Evolutionary conservation across 2,329 filamentous ascomycete genomes (phyloP).

Genomic region (Fusarium decemcellulare): DNA sequence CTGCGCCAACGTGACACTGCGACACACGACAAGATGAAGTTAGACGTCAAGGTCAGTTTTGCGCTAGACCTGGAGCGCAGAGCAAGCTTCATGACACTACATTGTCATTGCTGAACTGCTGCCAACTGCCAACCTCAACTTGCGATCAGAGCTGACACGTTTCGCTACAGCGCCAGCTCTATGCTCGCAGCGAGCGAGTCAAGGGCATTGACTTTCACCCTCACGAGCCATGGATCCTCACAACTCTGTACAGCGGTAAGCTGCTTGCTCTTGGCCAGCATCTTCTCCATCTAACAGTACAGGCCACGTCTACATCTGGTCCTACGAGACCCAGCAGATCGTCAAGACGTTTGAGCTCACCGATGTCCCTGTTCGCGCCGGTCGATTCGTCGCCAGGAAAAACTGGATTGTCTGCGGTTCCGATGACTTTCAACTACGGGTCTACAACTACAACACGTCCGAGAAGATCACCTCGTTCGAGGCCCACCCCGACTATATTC

Average conservation of each 20-base stretch:
- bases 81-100: neutral
- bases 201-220: constrained; percentile 98
- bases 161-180: constrained; percentile 60
- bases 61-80: neutral
- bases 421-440: constrained; percentile 88
- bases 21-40: constrained; percentile 54
- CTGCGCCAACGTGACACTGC: constrained; percentile 42
- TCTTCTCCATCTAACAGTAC: constrained; percentile 26
- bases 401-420: constrained; percentile 99
- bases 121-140: constrained; percentile 7
- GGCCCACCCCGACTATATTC: constrained; percentile 98
- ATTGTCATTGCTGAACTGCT: neutral
- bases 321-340: constrained; percentile 95
- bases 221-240: constrained; percentile 96
- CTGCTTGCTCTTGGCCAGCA: neutral
- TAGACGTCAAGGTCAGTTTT: constrained; percentile 59
- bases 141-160: constrained; percentile 45
- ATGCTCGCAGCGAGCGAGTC: constrained; percentile 91
- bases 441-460: constrained; percentile 99
- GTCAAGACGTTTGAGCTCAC: constrained; percentile 99
- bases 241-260: constrained; percentile 94
- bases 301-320: constrained; percentile 99
- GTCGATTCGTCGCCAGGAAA: constrained; percentile 96
- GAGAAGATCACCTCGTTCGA: constrained; percentile 99
- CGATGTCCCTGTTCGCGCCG: constrained; percentile 96